Evolutionary conservation across 176 grass and related monocot genomes (phyloP), one percentile per base, ranked within the genome.

Genomic region (Typha latifolia): DNA sequence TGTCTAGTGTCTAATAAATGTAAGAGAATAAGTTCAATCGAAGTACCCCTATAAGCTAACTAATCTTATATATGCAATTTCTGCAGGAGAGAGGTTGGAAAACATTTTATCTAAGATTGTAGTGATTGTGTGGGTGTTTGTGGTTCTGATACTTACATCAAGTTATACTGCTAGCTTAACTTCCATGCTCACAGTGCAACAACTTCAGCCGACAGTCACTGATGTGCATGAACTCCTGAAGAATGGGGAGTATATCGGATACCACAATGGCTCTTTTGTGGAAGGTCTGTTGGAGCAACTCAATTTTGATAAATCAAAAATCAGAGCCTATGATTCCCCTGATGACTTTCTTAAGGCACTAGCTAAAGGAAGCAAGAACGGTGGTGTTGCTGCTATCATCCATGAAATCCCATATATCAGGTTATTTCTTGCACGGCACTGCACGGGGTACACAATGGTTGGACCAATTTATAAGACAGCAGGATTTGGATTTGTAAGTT

Each of bases 401-500:
- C 31, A 74, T 64, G 76, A 85, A 73, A 31, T 85, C 19, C 87
- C 82, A n/a, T 86, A 80, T 15, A 83, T 86, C 24, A 86, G 83
- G 71, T 27, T 77, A 27, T 90, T 86, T 56, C 72, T 90, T 73
- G 71, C 79, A 73, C 63, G 69, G 1, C 4, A 86, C 71, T 90
- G 82, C 62, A 61, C 66, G 16, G 53, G 62, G 0, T 90, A 82
- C 8, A 82, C 79, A 0, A 90, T 90, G 79, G 3, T 86, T 20
- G 87, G 73, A 73, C 87, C 79, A 57, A 78, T 85, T 74, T 90
- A 77, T 56, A 85, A 86, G 32, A 18, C 51, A 61, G 79, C 67
- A 43, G 87, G 82, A 15, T 86, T 86, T 26, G 87, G 82, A 70
- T 83, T 64, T 83, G 87, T 90, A 77, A 86, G 87, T 85, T 48